Evolutionary conservation across 352 stramenopile species (phyloP), one percentile per base, ranked within the genome.

Genomic region (Peronospora belbahrii): DNA sequence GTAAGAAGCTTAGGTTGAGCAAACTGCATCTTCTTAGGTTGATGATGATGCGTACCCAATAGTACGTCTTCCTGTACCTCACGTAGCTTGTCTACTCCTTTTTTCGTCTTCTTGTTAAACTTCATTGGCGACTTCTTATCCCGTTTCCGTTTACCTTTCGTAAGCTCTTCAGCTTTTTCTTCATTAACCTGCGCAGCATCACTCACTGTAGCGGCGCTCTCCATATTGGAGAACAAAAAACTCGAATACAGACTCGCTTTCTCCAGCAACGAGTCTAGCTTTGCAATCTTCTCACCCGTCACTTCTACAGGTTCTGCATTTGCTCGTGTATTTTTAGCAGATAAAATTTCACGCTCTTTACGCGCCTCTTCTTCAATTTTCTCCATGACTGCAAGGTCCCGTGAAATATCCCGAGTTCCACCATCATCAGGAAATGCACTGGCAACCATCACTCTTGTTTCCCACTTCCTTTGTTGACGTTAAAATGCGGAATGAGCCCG

Each of bases 221-320:
- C 69, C 78, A 91, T 91, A 59, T 92, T 92, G 59, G 79, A 86
- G 46, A 89, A 84, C 1, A 92, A 54, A 37, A 94, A 93, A 42
- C 74, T 90, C 36, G 80, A 91, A 65, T 91, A 94, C 27, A 92
- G 56, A 18, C 79, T 83, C 3, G 84, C 84, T 38, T 95, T 95
- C 48, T 91, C 80, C 59, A 95, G 65, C 30, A 95, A 56, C 6
- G 41, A 84, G 63, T 95, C 84, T 19, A 95, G 71, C 70, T 95
- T 94, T 17, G 72, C 53, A 11, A 91, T 63, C 37, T 83, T 84
- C 39, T 56, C 59, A 35, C 50, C 87, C 63, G 56, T 85, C 68
- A 66, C 75, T 42, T 67, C 49, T 33, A 37, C 39, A 15, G 65
- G 27, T 15, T 67, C 55, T 2, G 34, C 40, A 13, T 19, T 40